phyloP scores from a whole-genome alignment of 768 basidiomycete genomes.

The Collybiopsis confluens region DNA sequence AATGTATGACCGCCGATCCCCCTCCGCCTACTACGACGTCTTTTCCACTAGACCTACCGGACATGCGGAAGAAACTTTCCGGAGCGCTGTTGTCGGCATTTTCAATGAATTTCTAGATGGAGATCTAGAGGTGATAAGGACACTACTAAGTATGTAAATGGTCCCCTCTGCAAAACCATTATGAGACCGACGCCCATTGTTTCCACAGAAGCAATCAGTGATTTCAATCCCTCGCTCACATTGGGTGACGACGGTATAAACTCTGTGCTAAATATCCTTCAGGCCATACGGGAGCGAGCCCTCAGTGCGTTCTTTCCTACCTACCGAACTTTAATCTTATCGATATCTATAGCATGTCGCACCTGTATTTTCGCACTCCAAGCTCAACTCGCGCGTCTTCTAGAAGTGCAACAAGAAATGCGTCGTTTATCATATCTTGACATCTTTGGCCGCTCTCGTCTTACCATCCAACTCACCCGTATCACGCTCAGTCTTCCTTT shows the following conservation, averaged over 20 bases:
- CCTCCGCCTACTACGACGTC: conserved; percentile 45
- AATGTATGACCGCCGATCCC: conserved; percentile 59
- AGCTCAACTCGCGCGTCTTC: conserved; percentile 67
- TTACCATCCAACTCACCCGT: conserved; percentile 74
- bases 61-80: conserved; percentile 76
- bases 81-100: conserved; percentile 66
- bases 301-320: conserved; percentile 48
- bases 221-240: conserved; percentile 73
- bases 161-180: not conserved
- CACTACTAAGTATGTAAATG: conserved; percentile 51
- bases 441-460: conserved; percentile 66
- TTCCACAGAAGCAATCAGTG: conserved; percentile 63
- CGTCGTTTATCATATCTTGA: conserved; percentile 75
- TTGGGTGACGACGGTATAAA: conserved; percentile 79
- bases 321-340: not conserved
- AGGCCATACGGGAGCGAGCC: conserved; percentile 68
- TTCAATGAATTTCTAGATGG: conserved; percentile 83
- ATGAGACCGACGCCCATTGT: not conserved
- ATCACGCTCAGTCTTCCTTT: conserved; percentile 74
- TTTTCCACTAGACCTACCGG: conserved; percentile 48
- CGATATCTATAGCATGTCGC: conserved; percentile 51
- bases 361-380: conserved; percentile 74
- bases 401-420: conserved; percentile 77
- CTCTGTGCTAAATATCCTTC: conserved; percentile 64
- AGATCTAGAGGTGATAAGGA: conserved; percentile 80